A percentile compares a stretch with the other conserved stretches of the same genome.
Evolutionary conservation across 805 yeast genomes (phyloP).

Genomic region (Candida caryicola): DNA sequence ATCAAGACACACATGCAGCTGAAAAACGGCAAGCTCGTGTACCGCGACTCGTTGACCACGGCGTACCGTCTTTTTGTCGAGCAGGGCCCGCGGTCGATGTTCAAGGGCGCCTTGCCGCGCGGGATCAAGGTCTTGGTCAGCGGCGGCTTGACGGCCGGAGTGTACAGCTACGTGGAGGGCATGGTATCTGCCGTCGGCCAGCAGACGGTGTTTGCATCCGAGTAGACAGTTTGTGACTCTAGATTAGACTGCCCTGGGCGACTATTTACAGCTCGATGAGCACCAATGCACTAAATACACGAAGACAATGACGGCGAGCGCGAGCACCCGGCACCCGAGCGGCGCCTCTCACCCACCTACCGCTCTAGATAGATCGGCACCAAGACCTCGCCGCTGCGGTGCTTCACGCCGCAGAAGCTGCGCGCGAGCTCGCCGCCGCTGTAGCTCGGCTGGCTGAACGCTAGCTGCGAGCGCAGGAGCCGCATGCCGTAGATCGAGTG

Average conservation of each 20-base stretch:
- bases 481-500: conserved; percentile 49
- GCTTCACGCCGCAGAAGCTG: conserved; percentile 53
- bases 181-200: conserved; percentile 36
- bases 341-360: conserved; percentile 1
- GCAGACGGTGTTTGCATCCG: conserved; percentile 28
- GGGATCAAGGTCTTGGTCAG: conserved; percentile 66
- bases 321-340: no score
- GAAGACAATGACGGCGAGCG: no score
- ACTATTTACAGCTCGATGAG: no score
- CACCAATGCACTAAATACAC: no score
- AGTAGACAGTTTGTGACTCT: background rate
- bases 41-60: conserved; percentile 57
- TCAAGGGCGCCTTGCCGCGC: conserved; percentile 51
- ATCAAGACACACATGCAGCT: conserved; percentile 85
- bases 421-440: conserved; percentile 61
- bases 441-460: conserved; percentile 72
- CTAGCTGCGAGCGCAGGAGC: conserved; percentile 45
- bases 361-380: conserved; percentile 48
- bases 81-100: conserved; percentile 33
- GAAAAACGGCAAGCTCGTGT: conserved; percentile 55
- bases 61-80: conserved; percentile 31
- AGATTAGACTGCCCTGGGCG: no score
- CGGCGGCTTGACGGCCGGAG: conserved; percentile 65
- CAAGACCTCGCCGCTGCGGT: conserved; percentile 48
- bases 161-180: conserved; percentile 57